Conservation (phyloP, 805 yeast genomes). For the Sporopachydermia lactativora region DNA sequence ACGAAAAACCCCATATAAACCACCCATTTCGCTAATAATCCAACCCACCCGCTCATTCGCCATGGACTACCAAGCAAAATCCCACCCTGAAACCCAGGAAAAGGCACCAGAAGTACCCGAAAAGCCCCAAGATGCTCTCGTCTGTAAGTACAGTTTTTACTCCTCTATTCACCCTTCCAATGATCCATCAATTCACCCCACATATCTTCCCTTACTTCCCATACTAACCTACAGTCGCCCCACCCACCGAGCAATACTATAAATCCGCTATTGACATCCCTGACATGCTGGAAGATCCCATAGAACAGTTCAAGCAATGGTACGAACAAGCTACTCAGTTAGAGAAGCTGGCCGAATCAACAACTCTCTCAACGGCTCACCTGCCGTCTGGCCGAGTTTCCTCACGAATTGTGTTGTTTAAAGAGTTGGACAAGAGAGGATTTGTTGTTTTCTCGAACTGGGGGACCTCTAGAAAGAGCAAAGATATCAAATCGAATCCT, state of each 20-base stretch:
- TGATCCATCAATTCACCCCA: too few species aligned
- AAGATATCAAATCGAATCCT: conserved; percentile 58
- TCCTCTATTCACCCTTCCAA: too few species aligned
- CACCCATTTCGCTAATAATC: too few species aligned
- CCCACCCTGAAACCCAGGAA: too few species aligned
- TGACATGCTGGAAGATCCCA: conserved; percentile 46
- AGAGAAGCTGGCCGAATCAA: conserved; percentile 66
- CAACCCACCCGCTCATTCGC: too few species aligned
- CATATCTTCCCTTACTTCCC: too few species aligned
- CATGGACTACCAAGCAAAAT: too few species aligned
- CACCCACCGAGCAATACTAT: conserved; percentile 77
- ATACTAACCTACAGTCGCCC: too few species aligned
- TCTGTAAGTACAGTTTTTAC: too few species aligned
- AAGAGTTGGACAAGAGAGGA: conserved; percentile 78
- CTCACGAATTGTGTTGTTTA: conserved; percentile 70
- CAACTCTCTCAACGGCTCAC: conserved; percentile 78
- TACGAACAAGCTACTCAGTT: conserved; percentile 54
- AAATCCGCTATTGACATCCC: conserved; percentile 42
- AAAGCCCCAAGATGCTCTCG: too few species aligned
- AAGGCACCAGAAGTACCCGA: too few species aligned
- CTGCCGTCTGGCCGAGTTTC: conserved; percentile 87
- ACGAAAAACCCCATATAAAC: too few species aligned
- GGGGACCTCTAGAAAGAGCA: conserved; percentile 71
- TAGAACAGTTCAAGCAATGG: conserved; percentile 74
- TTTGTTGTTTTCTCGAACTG: conserved; percentile 86